Conservation (phyloP, 306 rosid species). For the Prinsepia uniflora region DNA sequence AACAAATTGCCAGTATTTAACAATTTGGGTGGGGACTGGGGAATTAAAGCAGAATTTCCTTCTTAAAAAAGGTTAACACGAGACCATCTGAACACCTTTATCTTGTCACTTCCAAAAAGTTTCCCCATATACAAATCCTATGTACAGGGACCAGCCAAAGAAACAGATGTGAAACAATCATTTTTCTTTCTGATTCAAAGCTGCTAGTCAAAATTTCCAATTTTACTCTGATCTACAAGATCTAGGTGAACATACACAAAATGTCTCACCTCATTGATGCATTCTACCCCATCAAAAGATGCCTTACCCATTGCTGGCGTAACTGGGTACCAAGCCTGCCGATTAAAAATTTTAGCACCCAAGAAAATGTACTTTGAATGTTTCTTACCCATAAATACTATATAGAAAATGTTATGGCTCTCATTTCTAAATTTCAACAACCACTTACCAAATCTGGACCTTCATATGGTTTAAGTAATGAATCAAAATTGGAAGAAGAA, state of each 20-base stretch:
- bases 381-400: not conserved
- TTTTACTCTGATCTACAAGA: not conserved
- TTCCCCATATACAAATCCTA: not conserved
- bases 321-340: conserved; percentile 83
- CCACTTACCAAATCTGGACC: conserved; percentile 69
- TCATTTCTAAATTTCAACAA: conserved; percentile 9
- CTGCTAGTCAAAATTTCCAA: not conserved
- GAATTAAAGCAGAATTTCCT: conserved; percentile 7
- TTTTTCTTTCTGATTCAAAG: not conserved
- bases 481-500: conserved; percentile 48
- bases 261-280: conserved; percentile 68
- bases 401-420: conserved; percentile 1
- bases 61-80: not conserved
- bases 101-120: conserved; percentile 1
- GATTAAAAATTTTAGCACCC: conserved; percentile 11
- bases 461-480: conserved; percentile 67
- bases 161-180: not conserved
- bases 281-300: conserved; percentile 81
- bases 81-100: not conserved
- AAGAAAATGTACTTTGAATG: not conserved
- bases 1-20: not conserved
- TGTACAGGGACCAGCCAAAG: not conserved
- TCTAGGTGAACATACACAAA: not conserved
- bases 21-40: not conserved
- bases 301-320: conserved; percentile 79